phyloP scores from a whole-genome alignment of 1,284 basidiomycete species.

The Ceratobasidium sp. region DNA sequence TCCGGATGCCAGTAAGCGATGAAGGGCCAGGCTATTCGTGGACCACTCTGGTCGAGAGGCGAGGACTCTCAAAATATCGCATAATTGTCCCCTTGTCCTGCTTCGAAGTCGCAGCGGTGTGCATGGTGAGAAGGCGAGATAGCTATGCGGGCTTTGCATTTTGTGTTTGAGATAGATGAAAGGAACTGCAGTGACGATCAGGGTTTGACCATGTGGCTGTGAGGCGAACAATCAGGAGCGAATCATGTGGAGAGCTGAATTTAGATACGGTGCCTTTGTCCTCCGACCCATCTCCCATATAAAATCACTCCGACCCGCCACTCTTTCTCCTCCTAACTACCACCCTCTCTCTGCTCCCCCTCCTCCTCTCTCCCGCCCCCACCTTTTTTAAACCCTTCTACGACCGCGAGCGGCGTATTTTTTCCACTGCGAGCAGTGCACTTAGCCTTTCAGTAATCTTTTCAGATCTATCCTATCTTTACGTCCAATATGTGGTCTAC shows the following conservation, averaged over 20 bases:
- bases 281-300: neutral
- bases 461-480: constrained; percentile 28
- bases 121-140: too few species aligned
- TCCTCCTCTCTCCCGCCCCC: neutral
- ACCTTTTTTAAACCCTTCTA: neutral
- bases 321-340: neutral
- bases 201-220: constrained; percentile 35
- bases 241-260: constrained; percentile 20
- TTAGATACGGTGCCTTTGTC: constrained; percentile 19
- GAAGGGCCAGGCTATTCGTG: neutral
- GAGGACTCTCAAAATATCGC: too few species aligned
- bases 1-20: neutral
- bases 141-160: too few species aligned
- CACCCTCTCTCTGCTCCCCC: constrained; percentile 8
- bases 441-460: constrained; percentile 33
- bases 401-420: constrained; percentile 40
- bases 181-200: constrained; percentile 21
- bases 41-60: too few species aligned
- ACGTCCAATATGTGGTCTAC: constrained; percentile 32
- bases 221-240: constrained; percentile 1
- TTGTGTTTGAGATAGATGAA: too few species aligned
- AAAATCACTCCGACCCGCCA: neutral
- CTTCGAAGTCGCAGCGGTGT: too few species aligned
- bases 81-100: too few species aligned
- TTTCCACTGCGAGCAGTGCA: constrained; percentile 41